A percentile compares a stretch with the other conserved stretches of the same genome.
Evolutionary conservation across 202 grass and related monocot genomes (phyloP).

Genomic region (Digitaria exilis): DNA sequence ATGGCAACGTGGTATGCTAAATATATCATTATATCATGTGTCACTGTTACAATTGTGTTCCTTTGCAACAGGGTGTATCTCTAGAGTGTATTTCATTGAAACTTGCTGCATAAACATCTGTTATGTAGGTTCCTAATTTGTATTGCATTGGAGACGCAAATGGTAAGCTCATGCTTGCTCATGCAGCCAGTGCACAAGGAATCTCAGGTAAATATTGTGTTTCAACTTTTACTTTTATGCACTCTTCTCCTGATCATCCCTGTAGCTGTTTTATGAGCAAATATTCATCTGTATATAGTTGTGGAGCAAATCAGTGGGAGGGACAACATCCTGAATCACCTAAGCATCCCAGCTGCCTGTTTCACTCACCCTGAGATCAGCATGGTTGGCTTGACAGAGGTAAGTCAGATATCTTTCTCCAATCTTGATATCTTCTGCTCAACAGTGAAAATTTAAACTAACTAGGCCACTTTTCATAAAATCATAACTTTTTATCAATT

Average conservation of each 20-base stretch:
- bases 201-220: slow-evolving; percentile 68
- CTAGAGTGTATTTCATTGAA: not conserved
- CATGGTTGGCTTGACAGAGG: slow-evolving; percentile 98
- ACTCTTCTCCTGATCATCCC: slow-evolving; percentile 8
- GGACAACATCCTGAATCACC: slow-evolving; percentile 88
- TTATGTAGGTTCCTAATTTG: slow-evolving; percentile 78
- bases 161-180: slow-evolving; percentile 98
- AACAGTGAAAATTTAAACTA: slow-evolving; percentile 3
- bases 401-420: slow-evolving; percentile 49
- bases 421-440: slow-evolving; percentile 25
- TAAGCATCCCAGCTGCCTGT: slow-evolving; percentile 93
- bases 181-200: slow-evolving; percentile 98
- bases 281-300: slow-evolving; percentile 54
- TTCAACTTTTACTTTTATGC: slow-evolving; percentile 7
- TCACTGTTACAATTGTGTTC: slow-evolving; percentile 14
- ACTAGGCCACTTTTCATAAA: not conserved
- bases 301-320: slow-evolving; percentile 80
- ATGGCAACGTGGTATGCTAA: slow-evolving; percentile 76
- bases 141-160: slow-evolving; percentile 98
- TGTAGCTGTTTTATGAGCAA: not conserved
- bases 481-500: not conserved
- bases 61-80: not conserved
- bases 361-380: slow-evolving; percentile 99
- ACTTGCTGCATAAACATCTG: not conserved
- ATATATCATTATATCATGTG: not conserved